phyloP scores from a whole-genome alignment of 306 rosid genomes.

The Glycine tomentella region DNA sequence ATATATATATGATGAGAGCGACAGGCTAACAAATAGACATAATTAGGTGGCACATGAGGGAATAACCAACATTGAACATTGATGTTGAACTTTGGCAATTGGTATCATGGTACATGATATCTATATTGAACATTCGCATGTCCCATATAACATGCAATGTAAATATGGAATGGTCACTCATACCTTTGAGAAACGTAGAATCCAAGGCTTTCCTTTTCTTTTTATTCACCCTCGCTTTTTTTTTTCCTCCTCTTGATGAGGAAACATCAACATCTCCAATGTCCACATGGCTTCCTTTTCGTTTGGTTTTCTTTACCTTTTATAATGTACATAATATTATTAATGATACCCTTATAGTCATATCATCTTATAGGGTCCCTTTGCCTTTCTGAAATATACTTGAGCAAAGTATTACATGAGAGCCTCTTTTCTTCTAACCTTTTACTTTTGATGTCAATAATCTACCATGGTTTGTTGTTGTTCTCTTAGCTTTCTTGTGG shows the following conservation, averaged over 20 bases:
- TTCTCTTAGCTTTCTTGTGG: conserved; percentile 50
- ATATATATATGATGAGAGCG: conserved; percentile 64
- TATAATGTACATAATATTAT: conserved; percentile 12
- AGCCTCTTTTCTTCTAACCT: conserved; percentile 19
- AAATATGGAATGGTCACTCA: not conserved
- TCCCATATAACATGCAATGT: conserved; percentile 43
- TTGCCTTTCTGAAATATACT: conserved; percentile 29
- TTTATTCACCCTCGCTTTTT: not conserved
- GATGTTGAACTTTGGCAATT: conserved; percentile 34
- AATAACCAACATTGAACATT: conserved; percentile 37
- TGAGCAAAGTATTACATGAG: conserved; percentile 18
- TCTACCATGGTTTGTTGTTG: conserved; percentile 25
- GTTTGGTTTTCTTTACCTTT: not conserved
- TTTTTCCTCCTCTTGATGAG: not conserved
- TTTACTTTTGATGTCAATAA: conserved; percentile 46
- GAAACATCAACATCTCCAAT: conserved; percentile 42
- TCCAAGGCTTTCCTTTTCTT: conserved; percentile 57
- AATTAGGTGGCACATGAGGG: conserved; percentile 68
- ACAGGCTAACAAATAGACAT: conserved; percentile 62
- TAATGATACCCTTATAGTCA: conserved; percentile 18
- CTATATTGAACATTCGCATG: conserved; percentile 30
- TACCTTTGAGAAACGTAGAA: conserved; percentile 51
- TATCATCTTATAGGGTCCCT: conserved; percentile 36
- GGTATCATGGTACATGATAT: conserved; percentile 43
- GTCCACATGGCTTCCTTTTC: conserved; percentile 48